phyloP scores from a whole-genome alignment of 805 yeast genomes.

The Hanseniaspora lachancei region DNA sequence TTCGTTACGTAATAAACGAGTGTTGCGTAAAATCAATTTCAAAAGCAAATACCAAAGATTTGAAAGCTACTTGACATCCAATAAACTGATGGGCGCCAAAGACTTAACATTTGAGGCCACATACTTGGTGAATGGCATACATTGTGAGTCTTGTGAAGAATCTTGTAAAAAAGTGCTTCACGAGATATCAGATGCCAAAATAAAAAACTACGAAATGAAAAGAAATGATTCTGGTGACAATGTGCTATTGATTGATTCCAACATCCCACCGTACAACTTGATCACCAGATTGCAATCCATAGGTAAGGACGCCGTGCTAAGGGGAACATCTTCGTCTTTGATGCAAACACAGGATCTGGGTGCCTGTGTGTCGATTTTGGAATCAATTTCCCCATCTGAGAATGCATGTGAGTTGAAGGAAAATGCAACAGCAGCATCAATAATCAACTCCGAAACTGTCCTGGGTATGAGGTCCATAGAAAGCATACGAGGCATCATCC shows the following conservation, averaged over 20 bases:
- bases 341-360: slow-evolving; percentile 34
- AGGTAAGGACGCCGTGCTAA: slow-evolving; percentile 80
- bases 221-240: slow-evolving; percentile 36
- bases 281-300: slow-evolving; percentile 46
- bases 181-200: slow-evolving; percentile 22
- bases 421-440: not conserved
- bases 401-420: slow-evolving; percentile 14
- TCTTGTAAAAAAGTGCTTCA: slow-evolving; percentile 44
- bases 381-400: not conserved
- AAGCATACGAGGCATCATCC: slow-evolving; percentile 8
- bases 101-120: slow-evolving; percentile 39
- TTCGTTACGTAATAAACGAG: too few relatives aligned
- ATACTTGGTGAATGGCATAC: slow-evolving; percentile 67
- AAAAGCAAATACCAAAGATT: too few relatives aligned
- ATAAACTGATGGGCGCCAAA: slow-evolving; percentile 16
- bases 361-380: slow-evolving; percentile 7
- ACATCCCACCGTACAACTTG: slow-evolving; percentile 25
- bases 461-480: slow-evolving; percentile 3
- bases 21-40: not conserved
- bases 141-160: slow-evolving; percentile 59
- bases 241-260: slow-evolving; percentile 22
- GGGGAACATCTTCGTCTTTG: slow-evolving; percentile 44
- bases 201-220: slow-evolving; percentile 39
- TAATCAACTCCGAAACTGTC: slow-evolving; percentile 4
- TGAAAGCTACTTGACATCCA: slow-evolving; percentile 7